A percentile compares a stretch with the other conserved stretches of the same genome.
phyloP scores from a whole-genome alignment of 805 yeast species.

The Jamesozyma piceae region DNA sequence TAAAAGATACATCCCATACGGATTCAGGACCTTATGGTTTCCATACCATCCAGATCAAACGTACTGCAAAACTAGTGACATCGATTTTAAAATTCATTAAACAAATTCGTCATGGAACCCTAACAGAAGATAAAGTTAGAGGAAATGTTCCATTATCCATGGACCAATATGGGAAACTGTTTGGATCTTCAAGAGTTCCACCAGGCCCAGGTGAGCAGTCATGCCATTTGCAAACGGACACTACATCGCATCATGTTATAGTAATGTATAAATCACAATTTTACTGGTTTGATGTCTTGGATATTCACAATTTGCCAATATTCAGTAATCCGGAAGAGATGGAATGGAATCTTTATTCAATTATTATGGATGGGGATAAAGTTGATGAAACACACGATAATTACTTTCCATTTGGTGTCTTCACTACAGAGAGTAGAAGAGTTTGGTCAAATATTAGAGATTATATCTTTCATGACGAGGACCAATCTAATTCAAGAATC shows the following conservation, averaged over 20 bases:
- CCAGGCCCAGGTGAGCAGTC: conserved; percentile 48
- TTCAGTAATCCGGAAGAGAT: conserved; percentile 62
- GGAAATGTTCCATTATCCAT: conserved; percentile 60
- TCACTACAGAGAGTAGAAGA: conserved; percentile 83
- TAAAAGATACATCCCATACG: conserved; percentile 24
- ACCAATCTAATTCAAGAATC: conserved; percentile 56
- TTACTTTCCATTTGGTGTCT: conserved; percentile 66
- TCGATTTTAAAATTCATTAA: conserved; percentile 73
- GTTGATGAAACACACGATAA: neutral
- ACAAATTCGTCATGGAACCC: conserved; percentile 65
- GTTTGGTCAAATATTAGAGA: conserved; percentile 75
- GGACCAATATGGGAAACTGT: conserved; percentile 83
- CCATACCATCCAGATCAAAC: conserved; percentile 46
- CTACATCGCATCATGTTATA: conserved; percentile 66
- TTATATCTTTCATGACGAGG: conserved; percentile 36
- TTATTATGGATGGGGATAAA: conserved; percentile 61
- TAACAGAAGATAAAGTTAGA: conserved; percentile 60
- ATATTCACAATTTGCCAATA: conserved; percentile 58
- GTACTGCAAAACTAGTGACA: conserved; percentile 72
- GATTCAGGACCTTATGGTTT: conserved; percentile 29
- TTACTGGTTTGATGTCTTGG: conserved; percentile 91
- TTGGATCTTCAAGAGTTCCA: conserved; percentile 84
- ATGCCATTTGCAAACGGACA: conserved; percentile 77
- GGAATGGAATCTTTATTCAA: conserved; percentile 62
- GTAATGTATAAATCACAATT: conserved; percentile 80